phyloP scores from a whole-genome alignment of 192 early-diverging fungal species.

The Coemansia sp. region DNA sequence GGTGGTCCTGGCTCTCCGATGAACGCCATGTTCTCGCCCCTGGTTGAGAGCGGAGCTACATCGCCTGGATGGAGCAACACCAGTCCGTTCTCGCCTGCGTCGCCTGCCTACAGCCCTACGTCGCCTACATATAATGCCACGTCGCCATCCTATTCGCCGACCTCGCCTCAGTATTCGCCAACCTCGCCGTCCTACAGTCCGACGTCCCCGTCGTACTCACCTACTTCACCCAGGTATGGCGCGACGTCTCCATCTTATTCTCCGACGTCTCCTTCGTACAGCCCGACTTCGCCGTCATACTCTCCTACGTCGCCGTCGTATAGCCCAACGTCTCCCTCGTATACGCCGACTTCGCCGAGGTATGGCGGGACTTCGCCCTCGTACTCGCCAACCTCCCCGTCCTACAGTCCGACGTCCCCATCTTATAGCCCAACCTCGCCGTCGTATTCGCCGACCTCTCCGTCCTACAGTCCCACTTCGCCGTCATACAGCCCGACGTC shows the following conservation, averaged over 20 bases:
- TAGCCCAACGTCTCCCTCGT: conserved; percentile 70
- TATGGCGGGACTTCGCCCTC: conserved; percentile 81
- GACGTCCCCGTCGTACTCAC: conserved; percentile 70
- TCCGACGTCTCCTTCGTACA: conserved; percentile 67
- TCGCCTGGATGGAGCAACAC: conserved; percentile 64
- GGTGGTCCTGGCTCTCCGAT: conserved; percentile 71
- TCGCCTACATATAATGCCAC: conserved; percentile 75
- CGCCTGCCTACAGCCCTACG: conserved; percentile 71
- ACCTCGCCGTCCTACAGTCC: conserved; percentile 68
- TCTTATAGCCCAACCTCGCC: conserved; percentile 78
- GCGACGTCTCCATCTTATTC: conserved; percentile 72
- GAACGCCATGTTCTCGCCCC: conserved; percentile 84
- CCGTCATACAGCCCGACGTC: conserved; percentile 69
- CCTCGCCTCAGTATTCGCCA: conserved; percentile 66
- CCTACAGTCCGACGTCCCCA: conserved; percentile 67
- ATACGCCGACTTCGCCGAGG: conserved; percentile 73
- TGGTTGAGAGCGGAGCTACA: conserved; percentile 75
- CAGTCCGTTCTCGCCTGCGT: conserved; percentile 62
- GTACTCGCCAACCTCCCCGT: conserved; percentile 72
- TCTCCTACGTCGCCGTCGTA: conserved; percentile 61
- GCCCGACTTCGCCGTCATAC: conserved; percentile 60
- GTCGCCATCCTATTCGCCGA: conserved; percentile 74
- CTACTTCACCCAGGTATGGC: conserved; percentile 65
- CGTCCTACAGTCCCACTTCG: conserved; percentile 66
- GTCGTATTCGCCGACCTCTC: conserved; percentile 67